A percentile compares a stretch with the other conserved stretches of the same genome.
Conservation (phyloP, 2,329 filamentous ascomycete genomes). For the Ceratocystis destructans region DNA sequence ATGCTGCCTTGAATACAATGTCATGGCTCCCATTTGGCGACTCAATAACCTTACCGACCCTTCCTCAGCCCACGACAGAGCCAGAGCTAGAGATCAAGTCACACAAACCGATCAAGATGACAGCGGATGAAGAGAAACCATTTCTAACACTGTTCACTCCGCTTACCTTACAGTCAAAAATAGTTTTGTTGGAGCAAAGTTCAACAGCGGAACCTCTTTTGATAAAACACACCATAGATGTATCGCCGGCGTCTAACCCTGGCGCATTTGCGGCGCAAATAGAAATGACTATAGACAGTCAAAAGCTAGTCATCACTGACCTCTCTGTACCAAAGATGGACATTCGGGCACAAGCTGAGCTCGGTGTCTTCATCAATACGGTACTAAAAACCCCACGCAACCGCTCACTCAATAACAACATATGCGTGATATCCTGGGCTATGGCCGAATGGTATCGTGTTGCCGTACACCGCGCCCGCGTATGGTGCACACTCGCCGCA, state of each 20-base stretch:
- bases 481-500: slow-evolving; percentile 44
- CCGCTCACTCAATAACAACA: slow-evolving; percentile 40
- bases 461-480: slow-evolving; percentile 44
- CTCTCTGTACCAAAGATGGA: slow-evolving; percentile 44
- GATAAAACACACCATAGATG: slow-evolving; percentile 44
- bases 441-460: slow-evolving; percentile 55
- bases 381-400: slow-evolving; percentile 20
- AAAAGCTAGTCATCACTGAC: slow-evolving; percentile 35
- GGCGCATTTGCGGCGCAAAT: slow-evolving; percentile 42
- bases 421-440: slow-evolving; percentile 50
- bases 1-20: slow-evolving; percentile 38
- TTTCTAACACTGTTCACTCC: slow-evolving; percentile 60
- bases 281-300: slow-evolving; percentile 45
- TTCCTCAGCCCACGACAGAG: slow-evolving; percentile 22
- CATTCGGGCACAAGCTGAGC: slow-evolving; percentile 43
- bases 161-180: slow-evolving; percentile 45
- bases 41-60: slow-evolving; percentile 22
- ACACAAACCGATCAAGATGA: slow-evolving; percentile 51
- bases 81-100: slow-evolving; percentile 37
- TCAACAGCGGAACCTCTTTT: slow-evolving; percentile 27
- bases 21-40: slow-evolving; percentile 39
- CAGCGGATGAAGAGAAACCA: slow-evolving; percentile 49
- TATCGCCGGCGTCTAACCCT: slow-evolving; percentile 31
- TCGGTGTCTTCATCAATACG: slow-evolving; percentile 27
- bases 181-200: slow-evolving; percentile 29